Base-by-base conservation (phyloP, 345 rosid genomes). In the Limnanthes douglasii region DNA sequence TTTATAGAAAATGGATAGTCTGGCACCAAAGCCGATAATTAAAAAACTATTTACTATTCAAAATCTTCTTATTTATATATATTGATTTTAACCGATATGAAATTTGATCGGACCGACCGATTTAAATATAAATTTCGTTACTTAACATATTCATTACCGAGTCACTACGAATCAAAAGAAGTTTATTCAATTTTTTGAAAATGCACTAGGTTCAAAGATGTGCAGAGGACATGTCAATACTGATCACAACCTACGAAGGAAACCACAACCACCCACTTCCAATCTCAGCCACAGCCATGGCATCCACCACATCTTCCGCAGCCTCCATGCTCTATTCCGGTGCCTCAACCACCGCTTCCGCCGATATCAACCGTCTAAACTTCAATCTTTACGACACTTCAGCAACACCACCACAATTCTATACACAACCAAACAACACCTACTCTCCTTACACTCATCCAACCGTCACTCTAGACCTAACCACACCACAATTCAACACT, bases 401-500 rank as follows among this genome's bases (percentile, higher is more conserved):
- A 16, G 48, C 46, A 41, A 9, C 63, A 40, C 64, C 39, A 11
- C 51, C 29, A 9, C 69, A 45, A 8, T 37, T 61, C 45, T 57
- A 60, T 43, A 15, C 50, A 6, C 39, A 68, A 22, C n/a, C n/a
- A n/a, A n/a, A n/a, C n/a, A 60, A 42, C 10, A 23, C 53, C 5
- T 41, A 50, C 22, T 38, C 48, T 3, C 25, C 59, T 15, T 26
- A 50, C 30, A 43, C 52, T 54, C 69, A 2, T 9, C 76, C 79
- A 26, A 75, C 86, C 14, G 45, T 75, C 34, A 68, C 86, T 31
- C 53, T 75, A 35, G 86, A 75, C 63, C 80, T 75, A 6, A 66
- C 70, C n/a, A 7, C 70, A 5, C 43, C 65, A 4, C 13, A 4
- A 28, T 45, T 68, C 17, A 20, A 37, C 56, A 2, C 19, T 61